Base-by-base conservation (phyloP, 2,329 filamentous ascomycete species). In the Chrysoporthe austroafricana region DNA sequence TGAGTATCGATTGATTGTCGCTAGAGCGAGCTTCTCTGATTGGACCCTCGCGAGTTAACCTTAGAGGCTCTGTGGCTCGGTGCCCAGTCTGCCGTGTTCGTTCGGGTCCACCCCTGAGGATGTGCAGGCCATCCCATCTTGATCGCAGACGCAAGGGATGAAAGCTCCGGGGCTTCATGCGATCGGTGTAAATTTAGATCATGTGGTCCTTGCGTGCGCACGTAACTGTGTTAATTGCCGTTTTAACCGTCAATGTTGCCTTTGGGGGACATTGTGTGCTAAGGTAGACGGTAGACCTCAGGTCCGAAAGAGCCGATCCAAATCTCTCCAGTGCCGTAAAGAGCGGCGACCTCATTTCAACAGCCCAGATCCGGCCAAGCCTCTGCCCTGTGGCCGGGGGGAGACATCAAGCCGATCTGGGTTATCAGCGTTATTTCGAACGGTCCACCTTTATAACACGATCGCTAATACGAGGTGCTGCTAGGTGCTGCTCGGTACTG, bases 281-380 rank as follows among this genome's bases (percentile, higher is more conserved):
- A 26, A 26, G 26, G 26, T 26, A 26, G 26, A 26, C 26, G 26
- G 26, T 32, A 34, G 11, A 13, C 50, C 50, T 34, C 14, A 32
- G 13, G 11, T 21, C 32, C 50, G 26, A 32, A 32, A 54, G 21
- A 54, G 50, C 60, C 18, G 60, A 50, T 36, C 46, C 34, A 26
- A 34, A 62, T 48, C 46, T 50, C 39, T 42, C 60, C 13, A 32
- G 46, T 62, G 32, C 60, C 60, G 16, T 21, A 62, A 62, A 62
- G 44, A 48, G 60, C 52, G 46, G 60, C 26, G 9, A 52, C 39
- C 46, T 62, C 60, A 62, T 62, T 62, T 50, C 60, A 48, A 42
- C 60, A 59, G 42, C 57, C 64, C 46, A 34, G 32, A 66, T 57
- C 44, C 42, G 60, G 67, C 60, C 59, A 63, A 66, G 60, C 54